Evolutionary conservation across 23 red algal species (phyloP), one percentile per base, ranked within the genome.

Genomic region (Pyropia haitanensis): DNA sequence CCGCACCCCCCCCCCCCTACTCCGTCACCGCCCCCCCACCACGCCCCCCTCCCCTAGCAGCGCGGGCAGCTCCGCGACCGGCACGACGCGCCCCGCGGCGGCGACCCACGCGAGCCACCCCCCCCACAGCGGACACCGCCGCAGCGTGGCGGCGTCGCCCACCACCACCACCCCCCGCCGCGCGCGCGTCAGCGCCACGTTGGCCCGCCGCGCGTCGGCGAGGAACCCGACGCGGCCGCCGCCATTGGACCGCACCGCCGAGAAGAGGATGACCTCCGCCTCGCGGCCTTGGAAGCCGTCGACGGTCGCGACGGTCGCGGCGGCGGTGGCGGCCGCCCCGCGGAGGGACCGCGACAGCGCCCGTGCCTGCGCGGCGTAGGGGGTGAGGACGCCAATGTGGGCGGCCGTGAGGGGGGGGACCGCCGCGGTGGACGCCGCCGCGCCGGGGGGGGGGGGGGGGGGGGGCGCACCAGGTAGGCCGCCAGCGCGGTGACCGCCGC

Each of bases 231-330:
- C 65, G 18, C 78, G 63, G 14, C 71, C 75, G 3, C 27, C 65
- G 19, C 24, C 16, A 52, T 96, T 96, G 61, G 67, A 75, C 1
- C 91, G 83, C 23, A 96, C 91, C 28, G 73, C 52, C 24, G 82
- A 88, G 10, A 96, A 58, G 15, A 87, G 18, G 22, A 96, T 77
- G 15, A 88, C 75, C 19, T 88, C 83, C 76, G 85, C 88, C 53
- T 96, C 83, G 2, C 83, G 70, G 28, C 91, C 91, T 58, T 96
- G 91, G 61, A 96, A 96, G 20, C 58, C 52, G 60, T 96, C 91
- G 22, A 96, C 73, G 33, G 91, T 89, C 5, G 55, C 23, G 31
- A 77, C 54, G 54, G 78, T 48, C 12, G 71, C 63, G 17, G 62
- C 22, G 19, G 63, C 30, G 13, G 22, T 18, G 22, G 50, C 27